These are phyloP conservation scores for Dendrothele bispora DNA, from an alignment of 768 basidiomycete genomes.

Conservation along the genomic window DNA sequence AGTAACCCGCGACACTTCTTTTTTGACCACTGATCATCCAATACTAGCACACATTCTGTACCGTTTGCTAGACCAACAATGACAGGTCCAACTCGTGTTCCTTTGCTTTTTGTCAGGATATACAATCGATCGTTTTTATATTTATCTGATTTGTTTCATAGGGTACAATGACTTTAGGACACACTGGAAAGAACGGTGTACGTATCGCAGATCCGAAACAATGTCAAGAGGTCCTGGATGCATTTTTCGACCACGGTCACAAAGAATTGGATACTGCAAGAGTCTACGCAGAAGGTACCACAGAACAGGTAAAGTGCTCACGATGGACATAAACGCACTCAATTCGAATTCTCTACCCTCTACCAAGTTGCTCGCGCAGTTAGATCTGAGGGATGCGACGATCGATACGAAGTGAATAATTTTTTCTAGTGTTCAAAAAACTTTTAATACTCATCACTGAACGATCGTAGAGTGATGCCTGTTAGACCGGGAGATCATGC, in stretches of 20 bases:
- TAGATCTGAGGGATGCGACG: constrained; percentile 37
- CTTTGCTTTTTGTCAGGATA: constrained; percentile 32
- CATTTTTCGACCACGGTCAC: constrained; percentile 41
- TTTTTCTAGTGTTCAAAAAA: background rate
- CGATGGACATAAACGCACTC: background rate
- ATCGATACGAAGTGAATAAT: constrained; percentile 49
- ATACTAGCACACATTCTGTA: background rate
- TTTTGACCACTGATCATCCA: background rate
- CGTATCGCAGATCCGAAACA: constrained; percentile 33
- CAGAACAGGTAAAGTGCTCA: constrained; percentile 42
- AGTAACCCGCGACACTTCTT: background rate
- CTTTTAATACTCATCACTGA: background rate
- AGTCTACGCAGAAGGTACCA: constrained; percentile 47
- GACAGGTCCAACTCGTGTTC: constrained; percentile 31
- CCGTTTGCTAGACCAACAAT: background rate
- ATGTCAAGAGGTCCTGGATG: constrained; percentile 45
- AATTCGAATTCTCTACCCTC: background rate
- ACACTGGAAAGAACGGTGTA: constrained; percentile 38
- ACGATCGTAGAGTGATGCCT: constrained; percentile 34
- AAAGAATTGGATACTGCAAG: constrained; percentile 50
- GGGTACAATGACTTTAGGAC: constrained; percentile 53
- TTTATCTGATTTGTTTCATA: too few species aligned
- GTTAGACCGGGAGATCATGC: constrained; percentile 38
- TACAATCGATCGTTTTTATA: too few species aligned
- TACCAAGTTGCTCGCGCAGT: constrained; percentile 36